Conservation (phyloP, 2,329 filamentous ascomycete genomes). For the Elsinoe arachidis region DNA sequence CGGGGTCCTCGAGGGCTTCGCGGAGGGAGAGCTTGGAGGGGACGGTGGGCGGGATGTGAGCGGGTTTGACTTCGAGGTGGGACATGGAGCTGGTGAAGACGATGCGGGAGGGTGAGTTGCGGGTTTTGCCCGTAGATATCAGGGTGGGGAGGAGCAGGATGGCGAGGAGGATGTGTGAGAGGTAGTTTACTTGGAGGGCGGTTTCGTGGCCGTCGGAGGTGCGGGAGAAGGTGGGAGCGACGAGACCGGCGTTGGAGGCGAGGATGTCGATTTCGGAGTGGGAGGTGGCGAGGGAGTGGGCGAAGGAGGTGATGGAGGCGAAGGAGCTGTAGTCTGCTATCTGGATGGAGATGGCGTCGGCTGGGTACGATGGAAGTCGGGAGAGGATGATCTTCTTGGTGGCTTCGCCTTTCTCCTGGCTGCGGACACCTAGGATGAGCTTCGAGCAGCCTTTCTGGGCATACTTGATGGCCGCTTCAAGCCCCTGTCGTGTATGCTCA, state of each 20-base stretch:
- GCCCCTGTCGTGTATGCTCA: slow-evolving; percentile 20
- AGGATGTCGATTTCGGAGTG: slow-evolving; percentile 31
- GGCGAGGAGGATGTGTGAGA: slow-evolving; percentile 48
- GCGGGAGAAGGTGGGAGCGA: slow-evolving; percentile 20
- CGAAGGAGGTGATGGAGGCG: slow-evolving; percentile 20
- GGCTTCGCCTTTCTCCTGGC: slow-evolving; percentile 28
- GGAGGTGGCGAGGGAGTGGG: slow-evolving; percentile 20
- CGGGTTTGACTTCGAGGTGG: not conserved
- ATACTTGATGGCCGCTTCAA: slow-evolving; percentile 31
- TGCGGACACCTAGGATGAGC: slow-evolving; percentile 32
- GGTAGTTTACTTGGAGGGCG: slow-evolving; percentile 49
- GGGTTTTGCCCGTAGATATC: slow-evolving; percentile 16
- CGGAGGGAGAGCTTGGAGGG: not conserved
- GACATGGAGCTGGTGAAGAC: slow-evolving; percentile 4
- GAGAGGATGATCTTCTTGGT: slow-evolving; percentile 27
- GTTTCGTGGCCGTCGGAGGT: slow-evolving; percentile 32
- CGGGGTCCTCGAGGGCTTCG: not conserved
- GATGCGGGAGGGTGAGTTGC: not conserved
- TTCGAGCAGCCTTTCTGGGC: slow-evolving; percentile 28
- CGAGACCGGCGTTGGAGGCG: slow-evolving; percentile 33
- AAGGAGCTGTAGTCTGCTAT: slow-evolving; percentile 21
- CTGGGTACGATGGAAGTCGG: slow-evolving; percentile 21
- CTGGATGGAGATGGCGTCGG: slow-evolving; percentile 27
- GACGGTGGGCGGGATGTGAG: not conserved
- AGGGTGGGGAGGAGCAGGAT: slow-evolving; percentile 40